Evolutionary conservation across 176 grass and related monocot genomes (phyloP), one percentile per base, ranked within the genome.

Genomic region (Metroxylon sagu): DNA sequence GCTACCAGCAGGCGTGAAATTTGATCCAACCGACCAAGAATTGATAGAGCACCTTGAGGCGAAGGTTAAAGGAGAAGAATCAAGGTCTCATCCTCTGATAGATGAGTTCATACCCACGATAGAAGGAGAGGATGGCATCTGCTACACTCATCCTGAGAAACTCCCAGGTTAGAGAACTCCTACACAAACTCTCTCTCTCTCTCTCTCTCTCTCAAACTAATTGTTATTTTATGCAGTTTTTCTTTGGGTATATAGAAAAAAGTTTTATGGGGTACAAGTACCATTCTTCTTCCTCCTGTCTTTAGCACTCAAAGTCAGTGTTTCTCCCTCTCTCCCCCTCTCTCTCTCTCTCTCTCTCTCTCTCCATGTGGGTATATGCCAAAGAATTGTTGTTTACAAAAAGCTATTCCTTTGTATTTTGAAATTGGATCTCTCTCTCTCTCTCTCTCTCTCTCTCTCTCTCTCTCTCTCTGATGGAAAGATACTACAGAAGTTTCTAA

Each of bases 131-230:
- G 82, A 99, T 52, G 94, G 94, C 64, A 99, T 99, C 71, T 99
- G 94, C 66, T 99, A 99, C 77, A 99, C 94, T 18, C 94, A 99
- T 72, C 94, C 94, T 23, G 94, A 99, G 71, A 99, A 89, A 77
- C 84, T 99, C 64, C 94, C 94, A 70, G 94, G 92, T 96, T 73
- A 73, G 35, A 12, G 8, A 43, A 54, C 58, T 51, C 26, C 27
- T 54, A 78, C 69, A 68, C 48, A 74, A 57, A 77, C 78, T 78
- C 79, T 75, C 86, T 53, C 54, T 50, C 78, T 78, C 79, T 75
- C 86, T 53, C 54, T 50, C 60, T 77, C 67, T 21, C 15, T 17
- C 14, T 26, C 56, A 50, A 67, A 67, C 26, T 71, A 62, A 64
- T 70, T 80, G 76, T 50, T 72, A 74, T 53, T 73, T 62, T 21